Evolutionary conservation across 2,329 filamentous ascomycete species (phyloP), one percentile per base, ranked within the genome.

Genomic region (Alternaria sp.): DNA sequence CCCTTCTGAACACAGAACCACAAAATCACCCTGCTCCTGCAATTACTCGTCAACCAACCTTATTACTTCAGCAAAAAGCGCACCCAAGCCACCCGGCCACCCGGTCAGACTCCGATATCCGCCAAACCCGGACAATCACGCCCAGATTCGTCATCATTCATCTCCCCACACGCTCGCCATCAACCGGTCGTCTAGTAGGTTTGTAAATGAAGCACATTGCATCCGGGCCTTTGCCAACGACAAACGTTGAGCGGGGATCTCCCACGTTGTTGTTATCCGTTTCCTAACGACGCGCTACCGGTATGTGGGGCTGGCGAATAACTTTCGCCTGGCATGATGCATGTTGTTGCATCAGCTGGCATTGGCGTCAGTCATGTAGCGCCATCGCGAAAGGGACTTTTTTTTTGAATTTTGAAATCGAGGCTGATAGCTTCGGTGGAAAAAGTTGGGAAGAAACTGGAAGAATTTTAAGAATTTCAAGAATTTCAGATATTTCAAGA

Each of bases 111-210:
- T 33, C 13, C 29, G 29, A 24, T 48, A 11, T 48, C 44, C 44
- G 44, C 44, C 34, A 48, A 36, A 14, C 14, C 44, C 31, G 44
- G 21, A 31, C 44, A 48, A 36, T 48, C 31, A 34, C 21, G 44
- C 44, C 29, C 21, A 21, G n/a, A 34, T 33, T 36, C 31, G 44
- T 48, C 44, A 48, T 48, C 44, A 48, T 24, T 34, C 31, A 48
- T 48, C 44, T 48, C 44, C 44, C 44, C 44, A 34, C 29, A 48
- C 23, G 44, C 44, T 48, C 44, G 44, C 44, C 31, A 48, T 34
- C 31, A 48, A 48, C 44, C 44, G 31, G 33, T 11, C 21, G 31
- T 33, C 31, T 31, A 24, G 13, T 48, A 48, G 21, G 31, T 34
- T 48, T 34, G 14, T 6, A 48, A 48, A 48, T 48, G 44, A 48